A percentile compares a stretch with the other conserved stretches of the same genome.
phyloP scores from a whole-genome alignment of 768 basidiomycete genomes.

The Pholiota molesta region DNA sequence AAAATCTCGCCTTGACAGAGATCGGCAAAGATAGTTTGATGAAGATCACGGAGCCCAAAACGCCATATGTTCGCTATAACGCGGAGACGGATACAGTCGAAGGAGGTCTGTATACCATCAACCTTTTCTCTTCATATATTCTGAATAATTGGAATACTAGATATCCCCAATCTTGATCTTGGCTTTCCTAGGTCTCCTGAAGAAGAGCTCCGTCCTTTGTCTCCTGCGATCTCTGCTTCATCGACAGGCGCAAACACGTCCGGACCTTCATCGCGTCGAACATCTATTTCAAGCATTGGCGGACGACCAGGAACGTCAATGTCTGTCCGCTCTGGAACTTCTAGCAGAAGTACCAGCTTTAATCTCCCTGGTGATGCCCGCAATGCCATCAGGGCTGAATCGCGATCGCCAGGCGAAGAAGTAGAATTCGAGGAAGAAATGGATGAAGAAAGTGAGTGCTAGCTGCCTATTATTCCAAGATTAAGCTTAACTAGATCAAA shows the following conservation, averaged over 20 bases:
- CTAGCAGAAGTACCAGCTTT: slow-evolving; percentile 84
- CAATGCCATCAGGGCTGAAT: slow-evolving; percentile 57
- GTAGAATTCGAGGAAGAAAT: slow-evolving; percentile 79
- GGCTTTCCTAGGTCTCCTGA: slow-evolving; percentile 39
- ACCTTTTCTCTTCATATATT: not conserved
- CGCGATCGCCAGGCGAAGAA: slow-evolving; percentile 66
- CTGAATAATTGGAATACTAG: slow-evolving; percentile 38
- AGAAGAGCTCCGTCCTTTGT: slow-evolving; percentile 28
- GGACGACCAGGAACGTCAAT: slow-evolving; percentile 52
- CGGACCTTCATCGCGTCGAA: slow-evolving; percentile 71
- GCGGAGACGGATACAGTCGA: slow-evolving; percentile 84
- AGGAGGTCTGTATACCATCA: slow-evolving; percentile 55
- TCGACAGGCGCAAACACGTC: slow-evolving; percentile 65
- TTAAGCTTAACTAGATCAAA: slow-evolving; percentile 1
- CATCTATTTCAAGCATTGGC: slow-evolving; percentile 71
- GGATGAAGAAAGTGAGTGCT: slow-evolving; percentile 80
- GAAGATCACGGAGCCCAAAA: slow-evolving; percentile 99
- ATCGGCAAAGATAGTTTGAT: slow-evolving; percentile 94
- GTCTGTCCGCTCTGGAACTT: slow-evolving; percentile 59
- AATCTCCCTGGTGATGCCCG: slow-evolving; percentile 74
- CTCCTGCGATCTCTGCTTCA: slow-evolving; percentile 46
- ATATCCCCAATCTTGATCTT: slow-evolving; percentile 83
- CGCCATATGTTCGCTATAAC: slow-evolving; percentile 92
- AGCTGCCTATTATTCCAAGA: slow-evolving; percentile 1
- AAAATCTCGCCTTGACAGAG: slow-evolving; percentile 90